Percentiles rank a stretch among this genome's conserved stretches.
phyloP scores from a whole-genome alignment of 768 basidiomycete genomes.

The Leucocoprinus sp. region DNA sequence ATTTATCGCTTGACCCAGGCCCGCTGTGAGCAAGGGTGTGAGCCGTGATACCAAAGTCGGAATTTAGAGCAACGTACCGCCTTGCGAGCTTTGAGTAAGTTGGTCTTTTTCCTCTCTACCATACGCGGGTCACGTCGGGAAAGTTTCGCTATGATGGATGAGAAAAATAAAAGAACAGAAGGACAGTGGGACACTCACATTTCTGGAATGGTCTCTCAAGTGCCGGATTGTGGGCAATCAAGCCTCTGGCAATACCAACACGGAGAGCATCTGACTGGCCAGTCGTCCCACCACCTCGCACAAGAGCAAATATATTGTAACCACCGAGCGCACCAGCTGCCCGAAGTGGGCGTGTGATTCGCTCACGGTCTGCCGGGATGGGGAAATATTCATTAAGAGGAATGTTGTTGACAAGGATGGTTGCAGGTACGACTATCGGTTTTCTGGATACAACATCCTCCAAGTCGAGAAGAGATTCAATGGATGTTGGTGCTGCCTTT shows the following conservation, averaged over 20 bases:
- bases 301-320: slow-evolving; percentile 71
- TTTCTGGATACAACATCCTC: slow-evolving; percentile 17
- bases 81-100: slow-evolving; percentile 86
- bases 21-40: slow-evolving; percentile 39
- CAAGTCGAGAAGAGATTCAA: slow-evolving; percentile 22
- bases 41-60: slow-evolving; percentile 1
- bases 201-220: slow-evolving; percentile 58
- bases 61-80: slow-evolving; percentile 45
- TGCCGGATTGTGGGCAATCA: slow-evolving; percentile 63
- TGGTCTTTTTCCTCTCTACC: slow-evolving; percentile 98
- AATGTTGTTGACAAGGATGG: slow-evolving; percentile 79
- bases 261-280: slow-evolving; percentile 89
- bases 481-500: slow-evolving; percentile 11
- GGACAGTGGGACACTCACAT: slow-evolving; percentile 39
- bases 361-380: slow-evolving; percentile 67
- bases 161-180: slow-evolving; percentile 4
- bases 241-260: slow-evolving; percentile 66
- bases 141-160: slow-evolving; percentile 56
- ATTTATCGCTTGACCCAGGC: slow-evolving; percentile 93
- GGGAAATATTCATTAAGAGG: slow-evolving; percentile 78
- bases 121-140: slow-evolving; percentile 90
- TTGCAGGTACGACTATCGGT: slow-evolving; percentile 39
- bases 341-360: slow-evolving; percentile 75
- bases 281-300: slow-evolving; percentile 81
- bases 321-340: slow-evolving; percentile 78